Percentiles rank a stretch among this genome's conserved stretches.
These are phyloP conservation scores for Caloboletus inedulis DNA, from an alignment of 1,284 basidiomycete genomes.

Conservation along the genomic window DNA sequence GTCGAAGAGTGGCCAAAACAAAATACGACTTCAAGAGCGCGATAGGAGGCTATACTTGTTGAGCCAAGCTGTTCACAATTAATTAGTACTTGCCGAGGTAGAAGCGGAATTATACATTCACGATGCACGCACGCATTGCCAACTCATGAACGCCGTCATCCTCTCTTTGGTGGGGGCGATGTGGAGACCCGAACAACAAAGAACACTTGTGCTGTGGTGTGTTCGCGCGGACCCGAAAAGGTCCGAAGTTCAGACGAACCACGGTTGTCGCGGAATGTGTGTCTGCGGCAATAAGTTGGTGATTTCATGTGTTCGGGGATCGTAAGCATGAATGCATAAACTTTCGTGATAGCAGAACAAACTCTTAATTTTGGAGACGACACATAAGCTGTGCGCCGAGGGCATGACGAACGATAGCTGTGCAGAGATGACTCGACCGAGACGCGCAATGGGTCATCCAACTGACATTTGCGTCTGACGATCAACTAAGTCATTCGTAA, in stretches of 20 bases:
- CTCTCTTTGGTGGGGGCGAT: neutral
- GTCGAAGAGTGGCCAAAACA: neutral
- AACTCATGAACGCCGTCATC: constrained; percentile 10
- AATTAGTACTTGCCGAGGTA: neutral
- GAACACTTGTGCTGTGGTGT: neutral
- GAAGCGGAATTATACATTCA: neutral
- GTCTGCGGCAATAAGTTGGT: constrained; percentile 11
- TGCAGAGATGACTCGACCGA: constrained; percentile 18
- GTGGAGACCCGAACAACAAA: neutral
- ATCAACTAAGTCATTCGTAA: constrained; percentile 16
- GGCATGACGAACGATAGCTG: neutral
- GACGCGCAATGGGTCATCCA: neutral
- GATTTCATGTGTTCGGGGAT: neutral
- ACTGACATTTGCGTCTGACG: constrained; percentile 1
- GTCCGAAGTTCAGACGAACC: neutral
- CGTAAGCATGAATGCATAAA: neutral
- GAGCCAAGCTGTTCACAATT: neutral
- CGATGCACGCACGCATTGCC: neutral
- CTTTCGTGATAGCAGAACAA: neutral
- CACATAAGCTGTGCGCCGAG: neutral
- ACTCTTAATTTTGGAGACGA: neutral
- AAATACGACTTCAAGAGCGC: neutral
- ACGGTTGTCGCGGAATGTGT: constrained; percentile 4
- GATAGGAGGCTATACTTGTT: constrained; percentile 1
- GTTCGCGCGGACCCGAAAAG: constrained; percentile 6